A percentile compares a stretch with the other conserved stretches of the same genome.
Conservation (phyloP, 495 filamentous ascomycete genomes). For the Ramalina intermedia region DNA sequence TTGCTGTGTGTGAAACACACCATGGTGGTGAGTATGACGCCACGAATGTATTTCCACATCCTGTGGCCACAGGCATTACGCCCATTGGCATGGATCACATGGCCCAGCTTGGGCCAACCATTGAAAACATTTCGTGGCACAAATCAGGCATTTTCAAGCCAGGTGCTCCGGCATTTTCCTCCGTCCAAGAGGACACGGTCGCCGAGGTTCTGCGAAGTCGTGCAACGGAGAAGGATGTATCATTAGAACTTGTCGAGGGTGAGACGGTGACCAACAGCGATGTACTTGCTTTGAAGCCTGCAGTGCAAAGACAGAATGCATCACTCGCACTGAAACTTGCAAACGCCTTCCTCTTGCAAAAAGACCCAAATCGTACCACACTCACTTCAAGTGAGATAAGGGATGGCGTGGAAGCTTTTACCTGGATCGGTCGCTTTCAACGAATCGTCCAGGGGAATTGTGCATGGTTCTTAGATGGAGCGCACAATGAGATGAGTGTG, state of each 20-base stretch:
- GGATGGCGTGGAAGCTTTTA: conserved; percentile 24
- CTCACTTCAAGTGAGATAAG: conserved; percentile 11
- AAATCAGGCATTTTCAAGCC: conserved; percentile 74
- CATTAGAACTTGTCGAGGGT: conserved; percentile 37
- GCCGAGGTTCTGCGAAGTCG: conserved; percentile 44
- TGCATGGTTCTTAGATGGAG: conserved; percentile 34
- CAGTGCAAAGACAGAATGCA: conserved; percentile 19
- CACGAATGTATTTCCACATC: conserved; percentile 60
- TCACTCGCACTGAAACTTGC: conserved; percentile 25
- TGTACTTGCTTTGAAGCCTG: conserved; percentile 14
- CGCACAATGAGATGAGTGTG: conserved; percentile 34
- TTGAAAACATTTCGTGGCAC: conserved; percentile 80
- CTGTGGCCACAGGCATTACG: conserved; percentile 54
- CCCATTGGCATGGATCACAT: conserved; percentile 73
- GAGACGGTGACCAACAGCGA: conserved; percentile 29
- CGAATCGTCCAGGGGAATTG: conserved; percentile 16
- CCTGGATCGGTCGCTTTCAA: conserved; percentile 33
- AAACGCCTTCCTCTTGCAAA: conserved; percentile 14
- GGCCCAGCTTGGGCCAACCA: conserved; percentile 52
- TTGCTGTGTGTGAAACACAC: conserved; percentile 67
- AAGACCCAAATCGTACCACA: conserved; percentile 7
- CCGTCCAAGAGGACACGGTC: conserved; percentile 42
- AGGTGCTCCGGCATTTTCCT: conserved; percentile 50
- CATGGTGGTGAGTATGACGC: conserved; percentile 74
- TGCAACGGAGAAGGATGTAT: conserved; percentile 45